Evolutionary conservation across 140 eudicot species (phyloP), one percentile per base, ranked within the genome.

Genomic region (Senecio squalidus): DNA sequence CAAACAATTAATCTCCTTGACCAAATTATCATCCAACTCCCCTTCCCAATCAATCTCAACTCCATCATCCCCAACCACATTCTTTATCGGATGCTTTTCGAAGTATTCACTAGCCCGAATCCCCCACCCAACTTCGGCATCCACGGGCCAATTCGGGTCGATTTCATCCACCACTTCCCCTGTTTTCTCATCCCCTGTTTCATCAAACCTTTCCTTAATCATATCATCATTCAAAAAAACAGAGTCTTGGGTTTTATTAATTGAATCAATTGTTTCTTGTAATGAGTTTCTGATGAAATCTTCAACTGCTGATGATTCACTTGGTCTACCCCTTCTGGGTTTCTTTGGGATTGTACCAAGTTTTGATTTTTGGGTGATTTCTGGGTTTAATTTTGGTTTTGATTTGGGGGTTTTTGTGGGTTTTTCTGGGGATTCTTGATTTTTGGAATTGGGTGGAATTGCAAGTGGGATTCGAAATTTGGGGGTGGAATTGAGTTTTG

Each of bases 71-170:
- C 95, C 96, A 7, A 78, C 60, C 43, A 88, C 89, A 71, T 93
- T 93, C 64, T 75, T 84, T 2, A 93, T 93, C 2, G 96, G 76
- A 33, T 88, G 87, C 77, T 84, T 71, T 41, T 93, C 95, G 41
- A 93, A 93, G 67, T 84, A 93, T 58, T 93, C 96, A 0, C 96
- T 88, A 56, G 96, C 99, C 60, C 99, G 76, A 16, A 78, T 82
- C 36, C 99, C 96, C 99, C 96, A 93, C 17, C 96, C 96, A 1
- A 88, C 72, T 56, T 93, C 95, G 24, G 99, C 89, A 82, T 93
- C 99, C 71, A 84, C 55, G 10, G 96, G 99, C 99, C 96, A 93
- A 76, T 80, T 41, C 1, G 89, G 80, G 65, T 78, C 80, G 17
- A 88, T 96, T 71, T 88, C 96, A 49, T 93, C 94, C 52, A 86